Evolutionary conservation across 345 rosid species (phyloP).

Genomic region (Barbarea vulgaris): DNA sequence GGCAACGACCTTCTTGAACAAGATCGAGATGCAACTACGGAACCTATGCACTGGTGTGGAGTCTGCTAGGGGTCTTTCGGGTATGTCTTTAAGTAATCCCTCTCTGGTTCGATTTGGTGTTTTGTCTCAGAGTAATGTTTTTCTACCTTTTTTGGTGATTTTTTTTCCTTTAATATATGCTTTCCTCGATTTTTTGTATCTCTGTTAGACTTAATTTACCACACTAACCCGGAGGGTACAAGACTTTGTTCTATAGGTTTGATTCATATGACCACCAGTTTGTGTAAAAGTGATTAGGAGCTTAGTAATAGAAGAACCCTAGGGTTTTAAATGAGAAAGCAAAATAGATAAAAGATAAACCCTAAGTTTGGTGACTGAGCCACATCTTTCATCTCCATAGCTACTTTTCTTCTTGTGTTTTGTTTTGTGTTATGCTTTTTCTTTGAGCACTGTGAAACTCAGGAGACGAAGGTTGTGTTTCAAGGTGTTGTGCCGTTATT

Average conservation of each 20-base stretch:
- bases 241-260: background rate
- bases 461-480: background rate
- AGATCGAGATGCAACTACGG: conserved; percentile 85
- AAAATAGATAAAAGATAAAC: conserved; percentile 10
- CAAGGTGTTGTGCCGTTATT: conserved; percentile 26
- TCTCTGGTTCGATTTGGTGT: conserved; percentile 16
- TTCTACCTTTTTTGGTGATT: background rate
- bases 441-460: background rate
- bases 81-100: conserved; percentile 38
- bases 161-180: background rate
- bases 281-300: background rate
- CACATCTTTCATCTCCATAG: conserved; percentile 9
- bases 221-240: conserved; percentile 10
- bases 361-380: conserved; percentile 33
- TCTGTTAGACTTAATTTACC: conserved; percentile 26
- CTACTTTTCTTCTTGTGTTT: background rate
- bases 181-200: conserved; percentile 25
- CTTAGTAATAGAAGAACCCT: conserved; percentile 29
- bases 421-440: background rate
- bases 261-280: conserved; percentile 24
- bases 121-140: conserved; percentile 32
- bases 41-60: conserved; percentile 69
- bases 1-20: conserved; percentile 78
- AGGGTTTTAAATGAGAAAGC: background rate
- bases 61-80: conserved; percentile 51